These are phyloP conservation scores for Quercus aquifolioides DNA, from an alignment of 306 rosid species.

Conservation along the genomic window DNA sequence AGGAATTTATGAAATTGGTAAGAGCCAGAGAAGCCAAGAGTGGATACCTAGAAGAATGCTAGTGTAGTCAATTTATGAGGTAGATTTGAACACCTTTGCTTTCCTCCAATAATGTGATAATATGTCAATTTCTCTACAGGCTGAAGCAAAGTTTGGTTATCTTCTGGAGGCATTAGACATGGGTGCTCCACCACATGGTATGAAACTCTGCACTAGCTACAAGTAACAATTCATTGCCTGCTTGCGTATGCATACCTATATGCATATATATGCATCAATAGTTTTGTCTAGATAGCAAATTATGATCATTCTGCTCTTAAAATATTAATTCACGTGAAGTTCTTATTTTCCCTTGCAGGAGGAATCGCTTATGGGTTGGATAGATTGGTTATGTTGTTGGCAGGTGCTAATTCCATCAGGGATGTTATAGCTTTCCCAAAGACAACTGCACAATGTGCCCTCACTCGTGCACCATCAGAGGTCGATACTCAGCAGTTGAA, in stretches of 20 bases:
- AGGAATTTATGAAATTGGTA: not conserved
- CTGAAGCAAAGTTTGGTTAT: constrained; percentile 91
- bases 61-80: not conserved
- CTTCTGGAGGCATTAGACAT: constrained; percentile 97
- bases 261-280: not conserved
- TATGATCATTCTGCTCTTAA: not conserved
- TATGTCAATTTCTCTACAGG: constrained; percentile 45
- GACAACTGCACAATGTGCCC: constrained; percentile 96
- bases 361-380: constrained; percentile 94
- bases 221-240: not conserved
- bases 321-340: not conserved
- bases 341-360: constrained; percentile 40
- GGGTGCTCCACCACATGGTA: constrained; percentile 99
- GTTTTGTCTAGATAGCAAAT: not conserved
- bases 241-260: not conserved
- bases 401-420: constrained; percentile 82
- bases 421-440: constrained; percentile 97
- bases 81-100: not conserved
- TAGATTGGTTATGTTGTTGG: constrained; percentile 86
- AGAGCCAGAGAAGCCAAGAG: not conserved
- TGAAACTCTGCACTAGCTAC: constrained; percentile 6
- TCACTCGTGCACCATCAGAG: constrained; percentile 78
- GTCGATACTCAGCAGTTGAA: constrained; percentile 87
- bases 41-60: no score
- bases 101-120: constrained; percentile 15